Conservation (phyloP, 2,329 filamentous ascomycete genomes). For the Fusarium sp. region DNA sequence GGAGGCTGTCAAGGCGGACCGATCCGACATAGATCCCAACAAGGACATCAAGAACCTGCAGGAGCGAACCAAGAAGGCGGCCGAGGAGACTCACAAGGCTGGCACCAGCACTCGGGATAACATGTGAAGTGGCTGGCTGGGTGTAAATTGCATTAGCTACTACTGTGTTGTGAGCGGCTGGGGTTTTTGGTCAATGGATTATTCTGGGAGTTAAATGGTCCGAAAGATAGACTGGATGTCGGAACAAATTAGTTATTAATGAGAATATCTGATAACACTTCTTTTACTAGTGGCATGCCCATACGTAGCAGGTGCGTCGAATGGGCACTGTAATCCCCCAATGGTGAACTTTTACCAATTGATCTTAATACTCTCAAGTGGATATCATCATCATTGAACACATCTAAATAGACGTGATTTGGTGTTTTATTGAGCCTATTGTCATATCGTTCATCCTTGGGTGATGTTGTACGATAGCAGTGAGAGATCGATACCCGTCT, state of each 20-base stretch:
- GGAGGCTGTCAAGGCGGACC: conserved; percentile 80
- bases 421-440: no score
- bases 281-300: neutral
- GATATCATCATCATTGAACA: no score
- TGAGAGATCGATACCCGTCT: no score
- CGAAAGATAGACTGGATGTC: conserved; percentile 21
- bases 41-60: conserved; percentile 66
- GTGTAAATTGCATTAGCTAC: neutral
- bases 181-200: conserved; percentile 8
- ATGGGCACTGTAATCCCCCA: no score
- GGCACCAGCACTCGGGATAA: conserved; percentile 65
- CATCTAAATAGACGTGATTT: no score
- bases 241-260: conserved; percentile 31
- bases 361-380: neutral
- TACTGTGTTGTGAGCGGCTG: neutral
- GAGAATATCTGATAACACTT: conserved; percentile 12
- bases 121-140: conserved; percentile 52
- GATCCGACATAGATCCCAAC: conserved; percentile 51
- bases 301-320: no score
- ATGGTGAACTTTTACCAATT: neutral
- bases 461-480: no score
- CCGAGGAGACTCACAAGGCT: conserved; percentile 62
- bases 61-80: conserved; percentile 70
- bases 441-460: no score
- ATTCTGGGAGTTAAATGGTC: conserved; percentile 24